Evolutionary conservation across 306 rosid species (phyloP).

Genomic region (Astragalus membranaceus): DNA sequence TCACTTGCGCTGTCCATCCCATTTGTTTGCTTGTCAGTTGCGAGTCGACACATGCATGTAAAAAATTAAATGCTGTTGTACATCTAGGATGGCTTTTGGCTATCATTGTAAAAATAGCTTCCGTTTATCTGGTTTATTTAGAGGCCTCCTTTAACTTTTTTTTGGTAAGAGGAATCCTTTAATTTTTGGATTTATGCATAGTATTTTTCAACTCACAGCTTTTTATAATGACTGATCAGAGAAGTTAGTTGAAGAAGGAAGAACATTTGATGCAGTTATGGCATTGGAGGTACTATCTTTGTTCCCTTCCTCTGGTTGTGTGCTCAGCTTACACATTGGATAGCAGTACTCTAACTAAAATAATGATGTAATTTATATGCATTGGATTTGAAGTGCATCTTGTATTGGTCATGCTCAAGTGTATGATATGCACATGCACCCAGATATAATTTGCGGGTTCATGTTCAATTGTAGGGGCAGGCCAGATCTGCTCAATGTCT

Average conservation of each 20-base stretch:
- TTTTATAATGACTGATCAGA: slow-evolving; percentile 68
- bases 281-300: slow-evolving; percentile 63
- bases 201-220: too few relatives aligned
- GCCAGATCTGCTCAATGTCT: neutral
- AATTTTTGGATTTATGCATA: too few relatives aligned
- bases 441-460: neutral
- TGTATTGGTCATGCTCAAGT: neutral
- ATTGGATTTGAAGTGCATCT: neutral
- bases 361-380: neutral
- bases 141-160: neutral
- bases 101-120: slow-evolving; percentile 5
- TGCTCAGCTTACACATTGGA: neutral
- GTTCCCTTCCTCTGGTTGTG: neutral
- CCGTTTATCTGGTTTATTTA: neutral
- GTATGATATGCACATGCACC: neutral
- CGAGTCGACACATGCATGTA: neutral
- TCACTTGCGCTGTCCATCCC: neutral
- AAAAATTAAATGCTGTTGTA: neutral
- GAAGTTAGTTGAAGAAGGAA: slow-evolving; percentile 76
- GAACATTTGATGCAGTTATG: slow-evolving; percentile 75
- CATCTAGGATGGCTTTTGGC: neutral
- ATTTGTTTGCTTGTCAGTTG: neutral
- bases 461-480: neutral
- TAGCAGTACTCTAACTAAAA: neutral
- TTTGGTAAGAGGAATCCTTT: too few relatives aligned